A percentile compares a stretch with the other conserved stretches of the same genome.
These are phyloP conservation scores for Huntiella bhutanensis DNA, from an alignment of 2,329 filamentous ascomycete genomes.

Conservation along the genomic window DNA sequence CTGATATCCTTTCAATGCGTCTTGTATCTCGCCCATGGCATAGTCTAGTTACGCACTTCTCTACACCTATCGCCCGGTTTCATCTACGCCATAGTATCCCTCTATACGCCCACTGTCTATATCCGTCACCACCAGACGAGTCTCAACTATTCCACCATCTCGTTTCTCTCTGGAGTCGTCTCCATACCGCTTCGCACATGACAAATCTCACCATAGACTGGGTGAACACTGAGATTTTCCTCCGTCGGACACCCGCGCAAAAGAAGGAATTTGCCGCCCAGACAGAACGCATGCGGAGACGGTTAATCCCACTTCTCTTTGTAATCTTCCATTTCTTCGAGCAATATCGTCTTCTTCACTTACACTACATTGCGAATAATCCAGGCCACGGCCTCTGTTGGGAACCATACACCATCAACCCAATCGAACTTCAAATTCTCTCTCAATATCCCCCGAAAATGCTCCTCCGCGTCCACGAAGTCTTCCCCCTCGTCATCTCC, in stretches of 20 bases:
- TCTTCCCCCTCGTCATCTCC: slow-evolving; percentile 44
- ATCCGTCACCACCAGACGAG: slow-evolving; percentile 30
- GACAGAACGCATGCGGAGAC: slow-evolving; percentile 42
- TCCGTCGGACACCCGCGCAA: slow-evolving; percentile 36
- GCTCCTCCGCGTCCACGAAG: slow-evolving; percentile 41
- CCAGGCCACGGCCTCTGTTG: slow-evolving; percentile 30
- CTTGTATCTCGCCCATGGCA: slow-evolving; percentile 40
- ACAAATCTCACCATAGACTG: slow-evolving; percentile 43
- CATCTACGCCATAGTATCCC: slow-evolving; percentile 42
- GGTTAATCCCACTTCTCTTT: slow-evolving; percentile 43
- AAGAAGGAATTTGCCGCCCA: slow-evolving; percentile 39
- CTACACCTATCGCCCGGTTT: slow-evolving; percentile 40
- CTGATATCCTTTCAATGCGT: slow-evolving; percentile 40
- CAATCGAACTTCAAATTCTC: slow-evolving; percentile 43
- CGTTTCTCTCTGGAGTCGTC: slow-evolving; percentile 45
- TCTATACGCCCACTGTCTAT: slow-evolving; percentile 39
- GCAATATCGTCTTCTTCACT: slow-evolving; percentile 39
- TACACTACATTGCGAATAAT: slow-evolving; percentile 35
- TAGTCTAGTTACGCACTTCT: slow-evolving; percentile 38
- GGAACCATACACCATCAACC: slow-evolving; percentile 40
- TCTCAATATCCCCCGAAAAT: slow-evolving; percentile 45
- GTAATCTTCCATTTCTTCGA: slow-evolving; percentile 52
- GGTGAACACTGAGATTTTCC: slow-evolving; percentile 46
- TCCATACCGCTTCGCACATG: slow-evolving; percentile 45
- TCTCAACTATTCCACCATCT: slow-evolving; percentile 39